A percentile compares a stretch with the other conserved stretches of the same genome.
Conservation (phyloP, 2,329 filamentous ascomycete species). For the Cytospora chrysosperma region DNA sequence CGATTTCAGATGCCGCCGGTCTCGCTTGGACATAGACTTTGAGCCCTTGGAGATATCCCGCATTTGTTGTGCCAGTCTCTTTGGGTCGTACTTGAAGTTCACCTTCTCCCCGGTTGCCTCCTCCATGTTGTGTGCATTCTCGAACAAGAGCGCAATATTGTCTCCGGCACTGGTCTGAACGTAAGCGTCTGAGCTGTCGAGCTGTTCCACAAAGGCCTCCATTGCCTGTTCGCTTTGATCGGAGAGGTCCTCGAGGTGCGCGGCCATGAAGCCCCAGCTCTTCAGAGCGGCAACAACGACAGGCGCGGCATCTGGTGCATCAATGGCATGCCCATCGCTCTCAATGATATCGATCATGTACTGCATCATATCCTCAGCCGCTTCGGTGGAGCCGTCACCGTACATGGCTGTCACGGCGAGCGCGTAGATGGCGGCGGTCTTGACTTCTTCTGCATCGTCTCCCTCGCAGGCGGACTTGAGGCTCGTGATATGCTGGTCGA, state of each 20-base stretch:
- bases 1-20: constrained; percentile 47
- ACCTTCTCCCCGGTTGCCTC: constrained; percentile 49
- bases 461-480: constrained; percentile 66
- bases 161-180: constrained; percentile 77
- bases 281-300: constrained; percentile 74
- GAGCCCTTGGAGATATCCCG: constrained; percentile 47
- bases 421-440: constrained; percentile 70
- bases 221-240: constrained; percentile 69
- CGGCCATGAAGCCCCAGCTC: constrained; percentile 79
- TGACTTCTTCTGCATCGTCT: constrained; percentile 66
- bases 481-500: constrained; percentile 57
- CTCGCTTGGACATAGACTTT: constrained; percentile 50
- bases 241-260: constrained; percentile 72
- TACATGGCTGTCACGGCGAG: constrained; percentile 73
- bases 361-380: constrained; percentile 69
- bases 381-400: constrained; percentile 68
- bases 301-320: constrained; percentile 66
- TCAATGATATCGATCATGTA: constrained; percentile 76
- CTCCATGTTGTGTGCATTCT: constrained; percentile 58
- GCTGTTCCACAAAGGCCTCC: constrained; percentile 81
- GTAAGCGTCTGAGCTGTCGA: constrained; percentile 68
- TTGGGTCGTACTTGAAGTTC: constrained; percentile 51
- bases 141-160: constrained; percentile 80
- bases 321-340: constrained; percentile 72
- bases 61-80: constrained; percentile 48